Base-by-base conservation (phyloP, 331 rosid species). In the Malus hybrid region DNA sequence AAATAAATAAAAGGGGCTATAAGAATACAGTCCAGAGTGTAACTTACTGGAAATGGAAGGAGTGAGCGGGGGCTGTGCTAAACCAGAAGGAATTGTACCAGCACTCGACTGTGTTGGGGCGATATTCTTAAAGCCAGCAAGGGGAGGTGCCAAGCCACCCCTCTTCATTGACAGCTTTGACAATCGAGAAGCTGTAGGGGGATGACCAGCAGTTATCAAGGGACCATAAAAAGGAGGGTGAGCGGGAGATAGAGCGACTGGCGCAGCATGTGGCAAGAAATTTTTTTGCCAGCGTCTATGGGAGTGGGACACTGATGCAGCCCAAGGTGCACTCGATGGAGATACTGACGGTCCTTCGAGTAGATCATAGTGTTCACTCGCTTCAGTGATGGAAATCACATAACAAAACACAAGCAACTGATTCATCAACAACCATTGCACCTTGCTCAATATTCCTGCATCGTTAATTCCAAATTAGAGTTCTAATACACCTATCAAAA, bases 1-100 rank as follows among this genome's bases (percentile, higher is more conserved):
- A 32, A 57, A 18, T 27, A 32, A 33, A 48, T 6, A 70, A 15
- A 48, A 9, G 27, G 12, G 48, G 8, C 54, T 52, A 27, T 42
- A 70, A n/a, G 67, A 52, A 72, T 27, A 29, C 1, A 16, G 13
- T 54, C 16, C 9, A 19, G 50, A 32, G 69, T 42, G 63, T 1
- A 56, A 82, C 92, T 87, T 86, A 93, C 98, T 79, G 59, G 97
- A 88, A 61, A 55, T 81, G 68, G 80, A 55, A 73, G 95, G 97
- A 71, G 97, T 82, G 73, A 93, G 64, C 18, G 93, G 95, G 5
- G 93, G 93, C 82, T 93, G 90, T 75, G 90, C 78, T 85, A 90
- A 78, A 54, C 84, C 87, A 44, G 91, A 86, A 81, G 94, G 91
- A 66, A 83, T 78, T 54, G 86, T 83, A 55, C 89, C 95, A 78